A percentile compares a stretch with the other conserved stretches of the same genome.
phyloP scores from a whole-genome alignment of 2,329 filamentous ascomycete genomes.

The Epichloe amarillans region DNA sequence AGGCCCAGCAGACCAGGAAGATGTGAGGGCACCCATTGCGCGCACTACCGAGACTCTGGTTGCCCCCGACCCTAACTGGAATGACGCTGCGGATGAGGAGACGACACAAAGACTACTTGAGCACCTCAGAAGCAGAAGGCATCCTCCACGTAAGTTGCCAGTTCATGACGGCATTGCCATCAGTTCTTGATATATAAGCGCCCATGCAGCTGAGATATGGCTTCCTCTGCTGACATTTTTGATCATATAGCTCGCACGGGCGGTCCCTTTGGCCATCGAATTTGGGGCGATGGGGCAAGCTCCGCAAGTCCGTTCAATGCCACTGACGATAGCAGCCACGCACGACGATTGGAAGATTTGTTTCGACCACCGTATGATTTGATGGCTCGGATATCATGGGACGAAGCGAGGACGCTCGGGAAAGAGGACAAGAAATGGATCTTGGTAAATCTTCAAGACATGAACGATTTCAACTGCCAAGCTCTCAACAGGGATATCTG shows the following conservation, averaged over 20 bases:
- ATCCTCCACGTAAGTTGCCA: conserved; percentile 17
- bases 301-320: conserved; percentile 10
- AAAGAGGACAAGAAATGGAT: conserved; percentile 90
- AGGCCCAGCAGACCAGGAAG: conserved; percentile 36
- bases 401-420: conserved; percentile 70
- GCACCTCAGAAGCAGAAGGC: conserved; percentile 42
- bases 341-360: conserved; percentile 72
- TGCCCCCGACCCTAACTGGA: conserved; percentile 44
- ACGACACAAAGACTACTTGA: conserved; percentile 50
- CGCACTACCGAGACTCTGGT: conserved; percentile 85
- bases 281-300: conserved; percentile 20
- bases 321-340: conserved; percentile 47
- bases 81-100: conserved; percentile 28
- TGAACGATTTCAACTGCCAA: conserved; percentile 88
- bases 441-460: conserved; percentile 87
- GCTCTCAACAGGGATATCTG: conserved; percentile 88
- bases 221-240: not conserved
- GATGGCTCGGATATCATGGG: conserved; percentile 69
- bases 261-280: conserved; percentile 26
- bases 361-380: conserved; percentile 88
- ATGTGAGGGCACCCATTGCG: conserved; percentile 78
- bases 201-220: not conserved
- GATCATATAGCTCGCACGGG: conserved; percentile 9
- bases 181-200: too few relatives aligned
- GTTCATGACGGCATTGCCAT: not conserved